These are phyloP conservation scores for Beauveria sp. DNA, from an alignment of 2,329 filamentous ascomycete genomes.

Conservation along the genomic window DNA sequence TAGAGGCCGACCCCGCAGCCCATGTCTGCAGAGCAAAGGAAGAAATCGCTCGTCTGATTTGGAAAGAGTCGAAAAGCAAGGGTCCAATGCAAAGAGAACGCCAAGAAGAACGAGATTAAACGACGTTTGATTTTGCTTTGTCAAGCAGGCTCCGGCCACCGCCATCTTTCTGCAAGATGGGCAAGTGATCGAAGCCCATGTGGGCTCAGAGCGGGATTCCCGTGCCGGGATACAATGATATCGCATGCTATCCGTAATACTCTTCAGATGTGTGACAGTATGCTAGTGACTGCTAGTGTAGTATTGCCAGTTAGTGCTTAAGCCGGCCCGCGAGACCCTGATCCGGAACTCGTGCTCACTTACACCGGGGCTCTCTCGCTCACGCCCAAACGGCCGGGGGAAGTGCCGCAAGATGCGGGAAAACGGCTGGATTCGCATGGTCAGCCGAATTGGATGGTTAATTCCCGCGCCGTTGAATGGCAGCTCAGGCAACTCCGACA, in stretches of 20 bases:
- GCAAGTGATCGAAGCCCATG: not conserved
- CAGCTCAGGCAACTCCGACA: not conserved
- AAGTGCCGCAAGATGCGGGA: not conserved
- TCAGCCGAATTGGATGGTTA: not conserved
- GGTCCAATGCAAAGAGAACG: not conserved
- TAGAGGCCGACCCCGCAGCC: not conserved
- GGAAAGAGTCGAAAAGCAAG: not conserved
- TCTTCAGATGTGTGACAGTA: accelerated
- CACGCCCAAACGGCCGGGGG: not conserved
- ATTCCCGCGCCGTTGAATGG: not conserved
- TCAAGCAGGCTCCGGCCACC: not conserved
- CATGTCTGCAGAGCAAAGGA: not conserved
- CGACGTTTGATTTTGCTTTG: not conserved
- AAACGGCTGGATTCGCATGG: not conserved
- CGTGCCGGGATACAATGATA: not conserved
- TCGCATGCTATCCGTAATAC: not conserved
- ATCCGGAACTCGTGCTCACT: constrained; percentile 3
- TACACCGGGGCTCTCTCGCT: not conserved
- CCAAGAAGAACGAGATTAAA: not conserved
- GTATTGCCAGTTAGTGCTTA: not conserved
- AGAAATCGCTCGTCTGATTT: not conserved
- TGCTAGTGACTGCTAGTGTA: not conserved
- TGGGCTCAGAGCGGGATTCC: not conserved
- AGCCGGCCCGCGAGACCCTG: not conserved
- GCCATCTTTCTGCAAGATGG: not conserved